Conservation (phyloP, 2,329 filamentous ascomycete species). For the Diaporthe australafricana region DNA sequence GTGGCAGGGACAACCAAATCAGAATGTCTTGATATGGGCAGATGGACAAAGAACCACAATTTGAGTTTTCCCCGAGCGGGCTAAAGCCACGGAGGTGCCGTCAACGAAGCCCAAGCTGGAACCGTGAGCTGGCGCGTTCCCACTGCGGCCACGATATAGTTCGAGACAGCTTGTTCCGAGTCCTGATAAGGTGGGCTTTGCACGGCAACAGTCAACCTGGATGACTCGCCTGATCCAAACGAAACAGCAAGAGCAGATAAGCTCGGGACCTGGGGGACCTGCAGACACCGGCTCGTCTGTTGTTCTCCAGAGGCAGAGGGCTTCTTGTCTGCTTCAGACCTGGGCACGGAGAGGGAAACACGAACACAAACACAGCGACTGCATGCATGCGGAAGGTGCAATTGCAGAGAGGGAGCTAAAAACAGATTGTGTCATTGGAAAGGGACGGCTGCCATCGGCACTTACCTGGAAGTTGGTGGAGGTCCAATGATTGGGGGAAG, state of each 20-base stretch:
- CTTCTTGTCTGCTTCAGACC: background rate
- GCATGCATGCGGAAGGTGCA: conserved; percentile 20
- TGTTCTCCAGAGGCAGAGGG: background rate
- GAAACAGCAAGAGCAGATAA: background rate
- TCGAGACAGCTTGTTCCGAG: conserved; percentile 1
- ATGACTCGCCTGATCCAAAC: conserved; percentile 12
- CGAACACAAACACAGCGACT: background rate
- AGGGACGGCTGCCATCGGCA: conserved; percentile 25
- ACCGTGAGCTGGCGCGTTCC: conserved; percentile 25
- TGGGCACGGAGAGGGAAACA: background rate
- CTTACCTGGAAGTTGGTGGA: conserved; percentile 15
- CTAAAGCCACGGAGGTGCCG: conserved; percentile 30
- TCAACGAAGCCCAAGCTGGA: conserved; percentile 28
- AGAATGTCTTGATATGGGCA: conserved; percentile 1
- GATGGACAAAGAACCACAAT: conserved; percentile 31
- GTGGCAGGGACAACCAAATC: conserved; percentile 9
- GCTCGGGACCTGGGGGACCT: background rate
- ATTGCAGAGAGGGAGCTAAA: background rate
- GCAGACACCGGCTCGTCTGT: background rate
- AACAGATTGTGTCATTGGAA: conserved; percentile 17
- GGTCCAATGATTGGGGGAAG: background rate
- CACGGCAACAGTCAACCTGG: conserved; percentile 32
- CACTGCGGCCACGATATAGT: conserved; percentile 16
- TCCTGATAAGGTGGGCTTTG: conserved; percentile 16
- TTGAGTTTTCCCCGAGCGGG: conserved; percentile 3